phyloP scores from a whole-genome alignment of 2,329 filamentous ascomycete species.

The Colletotrichum liriopes region DNA sequence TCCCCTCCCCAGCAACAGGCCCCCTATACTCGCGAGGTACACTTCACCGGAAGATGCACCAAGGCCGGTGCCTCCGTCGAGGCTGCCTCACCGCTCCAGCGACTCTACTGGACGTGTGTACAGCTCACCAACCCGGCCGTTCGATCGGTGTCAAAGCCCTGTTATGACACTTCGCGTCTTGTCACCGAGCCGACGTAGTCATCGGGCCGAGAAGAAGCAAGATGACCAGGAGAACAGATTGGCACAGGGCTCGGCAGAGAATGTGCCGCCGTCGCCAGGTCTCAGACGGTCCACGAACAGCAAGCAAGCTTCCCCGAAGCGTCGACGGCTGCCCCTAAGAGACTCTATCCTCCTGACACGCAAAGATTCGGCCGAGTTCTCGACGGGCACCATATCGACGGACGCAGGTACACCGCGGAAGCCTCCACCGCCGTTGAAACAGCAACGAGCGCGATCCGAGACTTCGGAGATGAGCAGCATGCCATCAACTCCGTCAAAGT shows the following conservation, averaged over 20 bases:
- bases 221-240: conserved; percentile 19
- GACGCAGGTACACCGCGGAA: neutral
- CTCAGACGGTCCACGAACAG: conserved; percentile 13
- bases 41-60: conserved; percentile 25
- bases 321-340: conserved; percentile 27
- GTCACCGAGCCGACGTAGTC: conserved; percentile 17
- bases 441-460: neutral
- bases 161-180: conserved; percentile 36
- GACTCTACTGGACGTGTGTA: conserved; percentile 29
- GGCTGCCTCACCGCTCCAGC: conserved; percentile 16
- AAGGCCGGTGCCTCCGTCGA: neutral
- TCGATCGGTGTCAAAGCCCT: conserved; percentile 27
- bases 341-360: conserved; percentile 36
- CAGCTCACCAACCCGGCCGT: conserved; percentile 29
- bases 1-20: conserved; percentile 21
- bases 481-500: conserved; percentile 26
- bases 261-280: neutral
- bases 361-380: conserved; percentile 23
- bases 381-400: neutral
- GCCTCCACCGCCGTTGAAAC: neutral
- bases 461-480: conserved; percentile 11
- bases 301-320: conserved; percentile 25
- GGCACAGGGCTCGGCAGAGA: neutral
- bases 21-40: conserved; percentile 19
- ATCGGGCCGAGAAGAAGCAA: conserved; percentile 12